Base-by-base conservation (phyloP, 345 rosid genomes). In the Conringia planisiliqua region DNA sequence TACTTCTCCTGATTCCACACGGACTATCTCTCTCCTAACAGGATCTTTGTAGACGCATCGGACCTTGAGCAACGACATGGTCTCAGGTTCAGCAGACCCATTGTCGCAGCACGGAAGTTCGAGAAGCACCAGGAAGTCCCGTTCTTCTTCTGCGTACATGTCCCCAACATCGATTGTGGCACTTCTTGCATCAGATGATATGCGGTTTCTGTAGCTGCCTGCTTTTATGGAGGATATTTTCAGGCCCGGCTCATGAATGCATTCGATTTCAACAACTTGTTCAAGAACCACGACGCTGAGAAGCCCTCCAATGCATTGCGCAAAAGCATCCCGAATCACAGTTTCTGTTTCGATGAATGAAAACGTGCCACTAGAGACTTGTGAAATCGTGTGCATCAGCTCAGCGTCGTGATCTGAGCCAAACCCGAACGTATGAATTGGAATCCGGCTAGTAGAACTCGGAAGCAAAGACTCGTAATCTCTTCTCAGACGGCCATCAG, bases 291-390 rank as follows among this genome's bases (percentile, higher is more conserved):
- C 97, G 26, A 91, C 96, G 59, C 97, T 94, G 64, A 94, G 79
- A 74, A 94, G 87, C 29, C 99, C 99, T 38, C 97, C 99, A 72
- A 94, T 90, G 82, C 98, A 94, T 51, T 94, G 99, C 9, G 99
- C 99, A 84, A 94, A 90, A 24, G 99, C 97, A 79, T 94, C 99
- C 78, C 86, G 97, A 47, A 94, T 90, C 74, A 85, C 88, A 71
- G 76, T 79, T 80, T 90, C 97, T 5, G 89, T 85, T 82, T 92
- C 99, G 14, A 92, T 88, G 76, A 95, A 95, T 35, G 99, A 92
- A 82, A 95, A 95, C 5, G 97, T 95, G 20, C 99, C 99, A 24
- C 93, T 86, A 1, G 96, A 88, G 57, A 85, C 79, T 64, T 83
- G 85, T 22, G 97, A 86, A 33, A 95, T 85, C 0, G 96, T 79